Conservation (phyloP, 2,329 filamentous ascomycete genomes). For the Dothidotthia symphoricarpi region DNA sequence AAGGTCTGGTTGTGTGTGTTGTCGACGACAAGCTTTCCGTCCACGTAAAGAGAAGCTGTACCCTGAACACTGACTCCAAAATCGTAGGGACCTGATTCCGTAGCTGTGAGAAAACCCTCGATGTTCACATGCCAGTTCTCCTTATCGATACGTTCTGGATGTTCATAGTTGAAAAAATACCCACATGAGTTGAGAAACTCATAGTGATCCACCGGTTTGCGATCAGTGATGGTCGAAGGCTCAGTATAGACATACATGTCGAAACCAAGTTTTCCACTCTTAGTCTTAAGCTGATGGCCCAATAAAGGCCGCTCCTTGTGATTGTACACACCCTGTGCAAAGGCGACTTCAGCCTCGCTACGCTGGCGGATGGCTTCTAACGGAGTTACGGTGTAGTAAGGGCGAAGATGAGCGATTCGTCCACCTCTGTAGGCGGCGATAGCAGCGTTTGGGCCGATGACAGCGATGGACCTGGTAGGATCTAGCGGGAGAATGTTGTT, state of each 20-base stretch:
- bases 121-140: background rate
- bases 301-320: background rate
- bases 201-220: background rate
- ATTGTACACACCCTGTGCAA: background rate
- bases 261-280: background rate
- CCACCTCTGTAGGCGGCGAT: conserved; percentile 1
- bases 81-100: background rate
- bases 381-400: conserved; percentile 2
- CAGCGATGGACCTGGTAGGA: conserved; percentile 48
- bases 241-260: background rate
- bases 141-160: conserved; percentile 1
- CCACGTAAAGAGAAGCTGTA: background rate
- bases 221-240: background rate
- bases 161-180: conserved; percentile 1
- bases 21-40: background rate
- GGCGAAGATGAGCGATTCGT: conserved; percentile 1
- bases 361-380: background rate
- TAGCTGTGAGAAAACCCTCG: background rate
- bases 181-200: background rate
- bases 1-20: no score
- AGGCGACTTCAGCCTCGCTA: background rate
- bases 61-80: conserved; percentile 1
- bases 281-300: background rate
- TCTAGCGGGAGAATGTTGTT: conserved; percentile 3
- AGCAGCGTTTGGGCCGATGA: conserved; percentile 46